Evolutionary conservation across 2,329 filamentous ascomycete genomes (phyloP), one percentile per base, ranked within the genome.

Genomic region (Pseudogymnoascus sp.): DNA sequence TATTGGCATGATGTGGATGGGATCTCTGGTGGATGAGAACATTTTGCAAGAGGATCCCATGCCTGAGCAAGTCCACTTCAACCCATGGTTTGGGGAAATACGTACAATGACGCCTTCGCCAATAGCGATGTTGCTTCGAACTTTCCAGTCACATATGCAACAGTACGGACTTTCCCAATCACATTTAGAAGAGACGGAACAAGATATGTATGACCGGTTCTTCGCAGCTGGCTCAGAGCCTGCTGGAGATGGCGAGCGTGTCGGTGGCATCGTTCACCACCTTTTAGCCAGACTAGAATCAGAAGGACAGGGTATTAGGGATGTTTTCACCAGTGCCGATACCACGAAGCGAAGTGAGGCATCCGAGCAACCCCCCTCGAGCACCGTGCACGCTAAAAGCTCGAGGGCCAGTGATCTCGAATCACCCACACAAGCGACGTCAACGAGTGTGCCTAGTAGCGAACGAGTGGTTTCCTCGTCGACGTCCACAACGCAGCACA

Each of bases 181-280:
- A 34, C 2, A 36, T 21, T 5, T 46, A 4, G 9, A n/a, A 31
- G 25, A 36, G 3, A 56, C 49, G 18, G 49, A 56, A 56, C 68
- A 69, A 61, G 71, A 73, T 11, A 70, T 70, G 68, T 73, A 72
- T 63, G 68, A 72, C 6, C 61, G 60, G 2, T 72, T 72, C 43
- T 56, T 56, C 9, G 11, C 49, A 4, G 9, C 28, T 56, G 49
- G 28, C 34, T 36, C 28, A 36, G 28, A 14, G 8, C 5, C 28
- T 1, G n/a, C n/a, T 56, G 11, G 9, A 14, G 18, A 31, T 21
- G 11, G 28, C n/a, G 16, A 36, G n/a, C 9, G 11, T 34, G 16
- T 34, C 16, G 11, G 49, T 14, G 12, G 6, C n/a, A 34, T 31
- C 16, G n/a, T 56, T 8, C n/a, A 56, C 11, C 28, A 56, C n/a